These are phyloP conservation scores for Sclerotinia minor DNA, from an alignment of 2,329 filamentous ascomycete genomes.

Conservation along the genomic window DNA sequence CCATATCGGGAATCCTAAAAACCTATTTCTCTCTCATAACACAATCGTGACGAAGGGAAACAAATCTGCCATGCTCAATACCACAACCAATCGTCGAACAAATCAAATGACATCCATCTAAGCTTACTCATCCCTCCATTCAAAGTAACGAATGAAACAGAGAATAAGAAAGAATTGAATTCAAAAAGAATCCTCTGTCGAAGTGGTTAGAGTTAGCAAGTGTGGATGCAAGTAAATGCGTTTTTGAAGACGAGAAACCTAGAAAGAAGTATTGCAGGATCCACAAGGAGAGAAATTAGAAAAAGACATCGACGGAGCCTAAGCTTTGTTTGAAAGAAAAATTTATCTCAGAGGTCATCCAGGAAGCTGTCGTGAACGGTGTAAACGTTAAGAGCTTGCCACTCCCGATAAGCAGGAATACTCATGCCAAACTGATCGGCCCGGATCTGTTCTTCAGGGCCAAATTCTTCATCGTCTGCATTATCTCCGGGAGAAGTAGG, in stretches of 20 bases:
- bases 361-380: background rate
- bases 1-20: no score
- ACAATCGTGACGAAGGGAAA: background rate
- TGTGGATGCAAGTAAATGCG: background rate
- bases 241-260: background rate
- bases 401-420: background rate
- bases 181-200: conserved; percentile 6
- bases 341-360: background rate
- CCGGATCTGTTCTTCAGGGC: background rate
- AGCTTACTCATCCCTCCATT: background rate
- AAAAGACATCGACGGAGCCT: background rate
- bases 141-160: background rate
- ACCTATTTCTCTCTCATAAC: background rate
- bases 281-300: background rate
- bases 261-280: background rate
- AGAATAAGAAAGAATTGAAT: background rate
- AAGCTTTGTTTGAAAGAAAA: background rate
- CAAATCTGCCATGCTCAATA: background rate
- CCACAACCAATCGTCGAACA: background rate
- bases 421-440: background rate
- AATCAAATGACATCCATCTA: background rate
- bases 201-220: background rate
- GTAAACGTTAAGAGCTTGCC: background rate
- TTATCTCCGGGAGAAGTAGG: background rate
- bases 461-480: background rate